Evolutionary conservation across 805 yeast species (phyloP).

Genomic region (Schizosaccharomyces osmophilus): DNA sequence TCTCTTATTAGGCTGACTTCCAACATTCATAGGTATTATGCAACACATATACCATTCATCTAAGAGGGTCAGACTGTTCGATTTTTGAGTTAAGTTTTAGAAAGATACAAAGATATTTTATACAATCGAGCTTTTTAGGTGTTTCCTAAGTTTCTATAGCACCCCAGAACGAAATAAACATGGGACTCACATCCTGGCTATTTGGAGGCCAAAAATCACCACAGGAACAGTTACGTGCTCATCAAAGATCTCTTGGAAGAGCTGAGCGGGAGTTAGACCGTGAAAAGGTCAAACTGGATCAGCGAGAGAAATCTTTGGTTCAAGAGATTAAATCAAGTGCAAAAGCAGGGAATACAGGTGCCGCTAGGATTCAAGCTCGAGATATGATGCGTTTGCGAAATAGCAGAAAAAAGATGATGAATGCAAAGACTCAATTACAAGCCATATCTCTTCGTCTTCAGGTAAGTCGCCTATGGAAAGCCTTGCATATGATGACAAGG

Average conservation of each 20-base stretch:
- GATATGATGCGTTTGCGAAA: conserved; percentile 75
- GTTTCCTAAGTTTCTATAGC: too few relatives aligned
- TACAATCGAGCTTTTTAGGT: too few relatives aligned
- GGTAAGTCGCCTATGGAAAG: conserved; percentile 1
- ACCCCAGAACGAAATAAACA: conserved; percentile 8
- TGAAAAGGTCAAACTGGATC: conserved; percentile 64
- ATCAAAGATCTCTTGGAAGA: conserved; percentile 81
- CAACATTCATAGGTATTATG: too few relatives aligned
- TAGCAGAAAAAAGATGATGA: conserved; percentile 53
- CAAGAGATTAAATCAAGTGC: conserved; percentile 78
- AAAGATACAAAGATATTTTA: too few relatives aligned
- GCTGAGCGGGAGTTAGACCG: conserved; percentile 83
- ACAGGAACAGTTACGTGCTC: conserved; percentile 80
- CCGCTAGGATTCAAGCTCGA: conserved; percentile 86
- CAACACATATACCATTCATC: too few relatives aligned
- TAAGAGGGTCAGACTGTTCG: too few relatives aligned
- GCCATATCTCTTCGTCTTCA: conserved; percentile 82
- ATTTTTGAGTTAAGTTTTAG: too few relatives aligned
- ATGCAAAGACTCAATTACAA: conserved; percentile 85
- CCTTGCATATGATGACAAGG: not conserved
- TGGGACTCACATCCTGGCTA: conserved; percentile 73
- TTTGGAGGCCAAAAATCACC: conserved; percentile 87
- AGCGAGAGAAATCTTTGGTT: conserved; percentile 72
- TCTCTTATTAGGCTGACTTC: too few relatives aligned
- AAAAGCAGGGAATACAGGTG: conserved; percentile 63